These are phyloP conservation scores for Yarrowia keelungensis DNA, from an alignment of 805 yeast species.

Conservation along the genomic window DNA sequence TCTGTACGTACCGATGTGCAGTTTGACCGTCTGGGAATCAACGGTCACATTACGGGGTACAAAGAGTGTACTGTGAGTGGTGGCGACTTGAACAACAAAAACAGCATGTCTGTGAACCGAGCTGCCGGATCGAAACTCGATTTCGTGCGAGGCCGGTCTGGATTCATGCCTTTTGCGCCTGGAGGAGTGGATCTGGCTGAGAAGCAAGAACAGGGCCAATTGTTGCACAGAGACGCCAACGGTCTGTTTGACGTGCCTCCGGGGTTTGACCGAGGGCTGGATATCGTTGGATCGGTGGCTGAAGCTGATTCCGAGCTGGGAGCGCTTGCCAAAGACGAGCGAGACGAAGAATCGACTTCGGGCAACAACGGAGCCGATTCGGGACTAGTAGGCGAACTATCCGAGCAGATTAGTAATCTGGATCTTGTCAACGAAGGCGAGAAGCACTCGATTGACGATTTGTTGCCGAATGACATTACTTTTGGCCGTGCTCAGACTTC, in stretches of 20 bases:
- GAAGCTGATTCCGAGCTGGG: slow-evolving; percentile 16
- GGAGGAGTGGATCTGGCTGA: slow-evolving; percentile 67
- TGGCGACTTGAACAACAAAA: slow-evolving; percentile 56
- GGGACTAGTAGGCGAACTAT: slow-evolving; percentile 1
- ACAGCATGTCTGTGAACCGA: slow-evolving; percentile 76
- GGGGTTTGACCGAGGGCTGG: slow-evolving; percentile 78
- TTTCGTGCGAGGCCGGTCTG: slow-evolving; percentile 70
- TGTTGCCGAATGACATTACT: slow-evolving; percentile 59
- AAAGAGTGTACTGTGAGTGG: slow-evolving; percentile 60
- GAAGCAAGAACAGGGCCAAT: slow-evolving; percentile 44
- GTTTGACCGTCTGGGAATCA: slow-evolving; percentile 76
- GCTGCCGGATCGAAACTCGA: slow-evolving; percentile 68
- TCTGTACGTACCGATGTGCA: slow-evolving; percentile 45
- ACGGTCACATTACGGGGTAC: slow-evolving; percentile 67
- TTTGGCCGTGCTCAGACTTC: slow-evolving; percentile 53
- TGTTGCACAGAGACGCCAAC: slow-evolving; percentile 67
- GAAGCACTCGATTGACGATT: slow-evolving; percentile 52
- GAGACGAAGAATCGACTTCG: slow-evolving; percentile 17
- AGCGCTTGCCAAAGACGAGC: slow-evolving; percentile 50
- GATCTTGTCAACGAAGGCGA: slow-evolving; percentile 10
- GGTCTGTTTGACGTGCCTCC: slow-evolving; percentile 87
- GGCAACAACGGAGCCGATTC: slow-evolving; percentile 1
- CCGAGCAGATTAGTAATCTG: slow-evolving; percentile 3
- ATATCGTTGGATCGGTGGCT: slow-evolving; percentile 44
- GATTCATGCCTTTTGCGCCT: slow-evolving; percentile 87